These are phyloP conservation scores for Fusarium paranaense DNA, from an alignment of 2,329 filamentous ascomycete genomes.

Conservation along the genomic window DNA sequence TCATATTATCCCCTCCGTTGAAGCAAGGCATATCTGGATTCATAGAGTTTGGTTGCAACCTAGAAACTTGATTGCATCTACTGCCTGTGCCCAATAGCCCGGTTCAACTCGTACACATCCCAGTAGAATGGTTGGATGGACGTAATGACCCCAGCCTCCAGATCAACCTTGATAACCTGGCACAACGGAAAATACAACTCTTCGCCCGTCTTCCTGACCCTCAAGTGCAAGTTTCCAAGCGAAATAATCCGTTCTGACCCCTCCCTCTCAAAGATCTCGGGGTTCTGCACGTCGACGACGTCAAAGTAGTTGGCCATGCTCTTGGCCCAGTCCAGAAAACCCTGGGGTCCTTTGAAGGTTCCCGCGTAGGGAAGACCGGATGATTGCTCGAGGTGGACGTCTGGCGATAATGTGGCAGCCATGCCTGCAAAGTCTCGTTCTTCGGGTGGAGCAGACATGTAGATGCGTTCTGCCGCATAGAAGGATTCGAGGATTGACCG, in stretches of 20 bases:
- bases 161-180: slow-evolving; percentile 48
- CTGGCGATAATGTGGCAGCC: slow-evolving; percentile 40
- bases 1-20: not conserved
- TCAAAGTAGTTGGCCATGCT: slow-evolving; percentile 45
- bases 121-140: slow-evolving; percentile 51
- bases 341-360: slow-evolving; percentile 44
- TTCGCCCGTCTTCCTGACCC: slow-evolving; percentile 47
- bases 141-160: slow-evolving; percentile 46
- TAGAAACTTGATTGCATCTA: not conserved
- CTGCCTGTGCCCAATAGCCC: slow-evolving; percentile 32
- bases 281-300: slow-evolving; percentile 46
- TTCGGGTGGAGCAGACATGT: slow-evolving; percentile 46
- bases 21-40: accelerated
- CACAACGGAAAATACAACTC: slow-evolving; percentile 45
- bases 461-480: slow-evolving; percentile 50
- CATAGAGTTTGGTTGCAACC: not conserved
- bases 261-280: slow-evolving; percentile 47
- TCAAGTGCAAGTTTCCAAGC: slow-evolving; percentile 42
- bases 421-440: slow-evolving; percentile 48
- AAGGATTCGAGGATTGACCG: slow-evolving; percentile 48
- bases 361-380: slow-evolving; percentile 50
- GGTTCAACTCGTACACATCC: slow-evolving; percentile 46
- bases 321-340: slow-evolving; percentile 47
- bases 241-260: slow-evolving; percentile 46
- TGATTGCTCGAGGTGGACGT: slow-evolving; percentile 46